A percentile compares a stretch with the other conserved stretches of the same genome.
These are phyloP conservation scores for Septoria petroselini DNA, from an alignment of 2,329 filamentous ascomycete species.

Conservation along the genomic window DNA sequence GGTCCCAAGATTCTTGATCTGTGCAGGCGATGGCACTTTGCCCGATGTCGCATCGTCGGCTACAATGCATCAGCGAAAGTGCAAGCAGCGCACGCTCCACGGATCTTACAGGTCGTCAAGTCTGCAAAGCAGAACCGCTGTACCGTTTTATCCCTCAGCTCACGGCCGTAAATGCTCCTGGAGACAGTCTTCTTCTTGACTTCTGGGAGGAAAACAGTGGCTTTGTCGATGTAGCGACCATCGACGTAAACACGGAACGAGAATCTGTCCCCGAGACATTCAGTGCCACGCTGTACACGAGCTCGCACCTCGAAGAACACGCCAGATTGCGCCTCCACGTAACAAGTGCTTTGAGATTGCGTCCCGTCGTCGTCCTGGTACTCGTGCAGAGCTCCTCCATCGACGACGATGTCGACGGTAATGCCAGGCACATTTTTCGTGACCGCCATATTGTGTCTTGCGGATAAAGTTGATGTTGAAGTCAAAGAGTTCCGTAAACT, in stretches of 20 bases:
- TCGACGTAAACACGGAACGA: neutral
- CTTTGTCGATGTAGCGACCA: no score
- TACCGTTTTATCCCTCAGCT: no score
- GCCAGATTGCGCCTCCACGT: neutral
- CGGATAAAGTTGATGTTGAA: no score
- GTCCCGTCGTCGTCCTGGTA: neutral
- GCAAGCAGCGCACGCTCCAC: neutral
- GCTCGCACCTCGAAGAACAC: neutral
- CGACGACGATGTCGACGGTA: neutral
- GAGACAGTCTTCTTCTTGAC: no score
- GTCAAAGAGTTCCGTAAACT: neutral
- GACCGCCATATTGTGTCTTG: neutral
- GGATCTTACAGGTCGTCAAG: no score
- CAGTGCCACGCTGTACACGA: neutral
- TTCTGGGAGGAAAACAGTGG: no score
- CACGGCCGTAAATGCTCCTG: no score
- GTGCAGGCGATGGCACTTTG: neutral
- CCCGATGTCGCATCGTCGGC: neutral
- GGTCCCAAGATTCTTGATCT: conserved; percentile 10
- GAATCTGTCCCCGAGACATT: neutral
- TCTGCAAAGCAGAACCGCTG: no score
- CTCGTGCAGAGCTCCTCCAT: neutral
- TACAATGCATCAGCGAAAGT: neutral
- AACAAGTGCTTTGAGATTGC: neutral
- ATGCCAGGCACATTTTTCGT: neutral